Base-by-base conservation (phyloP, 208 protist genomes). In the Leishmania mexicana region DNA sequence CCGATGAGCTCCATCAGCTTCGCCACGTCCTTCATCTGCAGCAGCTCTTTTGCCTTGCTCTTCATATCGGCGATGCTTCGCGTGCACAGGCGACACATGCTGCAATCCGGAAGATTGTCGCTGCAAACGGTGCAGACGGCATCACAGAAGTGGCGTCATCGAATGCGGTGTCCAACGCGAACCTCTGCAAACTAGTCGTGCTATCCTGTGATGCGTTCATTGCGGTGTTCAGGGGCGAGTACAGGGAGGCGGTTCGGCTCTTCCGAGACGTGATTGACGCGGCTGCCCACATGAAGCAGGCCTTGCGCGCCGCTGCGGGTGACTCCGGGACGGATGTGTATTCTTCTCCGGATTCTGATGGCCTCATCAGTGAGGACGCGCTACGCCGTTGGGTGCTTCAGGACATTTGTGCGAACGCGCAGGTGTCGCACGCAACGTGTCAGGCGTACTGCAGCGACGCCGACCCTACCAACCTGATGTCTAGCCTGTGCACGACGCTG, bases 381-480 rank as follows among this genome's bases (percentile, higher is more conserved):
- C 57, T 86, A n/a, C 72, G 83, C 24, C 64, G 57, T 40, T 86
- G 80, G 57, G 85, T 86, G 47, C 85, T 95, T 71, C 86, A 89
- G 31, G 83, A 85, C 68, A 76, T 96, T 4, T 87, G 86, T 71
- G 87, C 89, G 21, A 85, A 85, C 40, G 91, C 93, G 58, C 86
- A 91, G 75, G 91, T 87, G 38, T 94, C 91, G 42, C 88, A 93
- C 68, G 67, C 90, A 57, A 89, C 89, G n/a, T 91, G 87, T 77
- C 86, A 94, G 85, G 88, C 87, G 40, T 96, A 96, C 79, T 78
- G 84, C 77, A 84, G 79, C 64, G 79, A 83, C 60, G 53, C 65
- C 35, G 83, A 85, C 21, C 81, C 82, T 17, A 28, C 80, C 28
- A 80, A 54, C 5, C 64, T 80, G n/a, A 88, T 92, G 81, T 38